These are phyloP conservation scores for Pythium periplocum DNA, from an alignment of 352 stramenopile species.

Conservation along the genomic window DNA sequence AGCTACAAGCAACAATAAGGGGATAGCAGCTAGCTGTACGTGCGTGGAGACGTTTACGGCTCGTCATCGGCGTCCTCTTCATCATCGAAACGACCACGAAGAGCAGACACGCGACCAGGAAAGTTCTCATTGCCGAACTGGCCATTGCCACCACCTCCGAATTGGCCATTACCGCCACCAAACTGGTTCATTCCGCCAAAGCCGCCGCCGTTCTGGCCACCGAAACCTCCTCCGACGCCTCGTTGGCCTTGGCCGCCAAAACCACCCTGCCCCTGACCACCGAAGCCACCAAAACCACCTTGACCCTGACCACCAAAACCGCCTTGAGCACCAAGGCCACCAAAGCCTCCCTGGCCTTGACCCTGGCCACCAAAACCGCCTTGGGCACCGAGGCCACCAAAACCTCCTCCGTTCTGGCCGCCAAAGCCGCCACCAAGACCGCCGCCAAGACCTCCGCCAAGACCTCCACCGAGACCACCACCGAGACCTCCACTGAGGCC, in stretches of 20 bases:
- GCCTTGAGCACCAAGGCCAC: background rate
- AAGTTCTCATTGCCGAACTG: too few species aligned
- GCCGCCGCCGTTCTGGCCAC: background rate
- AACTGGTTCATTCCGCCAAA: background rate
- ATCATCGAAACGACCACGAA: too few species aligned
- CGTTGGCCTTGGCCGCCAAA: background rate
- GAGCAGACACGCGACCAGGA: too few species aligned
- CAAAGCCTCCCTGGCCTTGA: too few species aligned
- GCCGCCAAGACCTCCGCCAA: conserved; percentile 1
- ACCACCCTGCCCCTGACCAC: background rate
- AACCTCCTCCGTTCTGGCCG: conserved; percentile 3
- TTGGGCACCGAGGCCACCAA: conserved; percentile 1
- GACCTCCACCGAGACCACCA: background rate
- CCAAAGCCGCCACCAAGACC: background rate
- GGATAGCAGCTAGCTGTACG: too few species aligned
- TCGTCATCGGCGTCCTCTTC: too few species aligned
- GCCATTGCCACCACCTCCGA: too few species aligned
- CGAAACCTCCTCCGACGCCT: background rate
- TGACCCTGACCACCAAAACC: background rate
- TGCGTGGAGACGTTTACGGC: too few species aligned
- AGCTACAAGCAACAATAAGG: too few species aligned
- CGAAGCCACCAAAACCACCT: background rate
- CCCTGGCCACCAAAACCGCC: conserved; percentile 2
- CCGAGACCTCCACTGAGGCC: too few species aligned
- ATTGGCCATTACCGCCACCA: too few species aligned